These are phyloP conservation scores for Echinosophora koreensis DNA, from an alignment of 306 rosid species.

Conservation along the genomic window DNA sequence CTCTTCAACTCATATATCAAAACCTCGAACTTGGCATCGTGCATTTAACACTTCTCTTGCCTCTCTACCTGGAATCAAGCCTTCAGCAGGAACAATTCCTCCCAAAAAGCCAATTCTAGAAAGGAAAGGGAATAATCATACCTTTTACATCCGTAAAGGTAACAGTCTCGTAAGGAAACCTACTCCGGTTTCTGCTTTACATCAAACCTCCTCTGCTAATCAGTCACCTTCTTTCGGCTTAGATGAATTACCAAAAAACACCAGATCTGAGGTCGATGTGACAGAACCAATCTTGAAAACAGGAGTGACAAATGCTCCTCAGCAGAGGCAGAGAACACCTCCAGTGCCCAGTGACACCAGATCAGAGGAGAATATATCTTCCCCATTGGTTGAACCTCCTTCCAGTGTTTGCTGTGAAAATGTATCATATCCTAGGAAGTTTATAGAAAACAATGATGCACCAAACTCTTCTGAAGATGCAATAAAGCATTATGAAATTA, in stretches of 20 bases:
- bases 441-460: constrained; percentile 51
- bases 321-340: constrained; percentile 59
- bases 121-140: constrained; percentile 60
- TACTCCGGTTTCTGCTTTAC: constrained; percentile 61
- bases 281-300: constrained; percentile 49
- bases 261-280: constrained; percentile 57
- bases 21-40: constrained; percentile 82
- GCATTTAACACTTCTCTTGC: constrained; percentile 49
- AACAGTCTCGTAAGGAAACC: constrained; percentile 87
- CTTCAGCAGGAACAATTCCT: constrained; percentile 52
- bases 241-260: constrained; percentile 56
- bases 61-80: constrained; percentile 49
- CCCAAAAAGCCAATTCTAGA: constrained; percentile 59
- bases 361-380: constrained; percentile 55
- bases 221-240: constrained; percentile 53
- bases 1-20: constrained; percentile 60
- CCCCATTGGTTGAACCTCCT: constrained; percentile 54
- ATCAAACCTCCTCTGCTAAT: constrained; percentile 51
- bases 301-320: constrained; percentile 49
- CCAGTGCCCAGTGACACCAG: constrained; percentile 47
- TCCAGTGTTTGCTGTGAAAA: constrained; percentile 57
- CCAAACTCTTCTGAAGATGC: constrained; percentile 53
- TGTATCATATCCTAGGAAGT: constrained; percentile 53
- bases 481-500: constrained; percentile 49
- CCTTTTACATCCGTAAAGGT: constrained; percentile 93